Conservation (phyloP, 1,284 basidiomycete genomes). For the Moniliophthora roreri region DNA sequence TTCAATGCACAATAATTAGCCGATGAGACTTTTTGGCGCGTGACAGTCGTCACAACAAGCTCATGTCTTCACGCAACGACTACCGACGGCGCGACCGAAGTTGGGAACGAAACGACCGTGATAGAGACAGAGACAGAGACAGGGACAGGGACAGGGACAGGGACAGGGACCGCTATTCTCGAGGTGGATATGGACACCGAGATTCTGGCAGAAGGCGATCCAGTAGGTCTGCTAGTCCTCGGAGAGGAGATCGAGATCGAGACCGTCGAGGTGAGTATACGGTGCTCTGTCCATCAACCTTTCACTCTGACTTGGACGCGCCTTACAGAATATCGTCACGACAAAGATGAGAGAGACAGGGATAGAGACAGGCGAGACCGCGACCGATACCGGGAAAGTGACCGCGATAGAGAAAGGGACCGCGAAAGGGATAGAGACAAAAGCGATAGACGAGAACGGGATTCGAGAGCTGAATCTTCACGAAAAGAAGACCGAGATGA, state of each 20-base stretch:
- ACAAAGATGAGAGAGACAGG: slow-evolving; percentile 27
- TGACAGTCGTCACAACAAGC: not conserved
- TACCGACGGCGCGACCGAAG: slow-evolving; percentile 64
- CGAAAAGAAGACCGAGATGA: slow-evolving; percentile 37
- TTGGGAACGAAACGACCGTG: slow-evolving; percentile 60
- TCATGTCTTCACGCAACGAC: slow-evolving; percentile 49
- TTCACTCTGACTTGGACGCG: not conserved
- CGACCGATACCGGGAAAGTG: slow-evolving; percentile 26
- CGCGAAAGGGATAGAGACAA: slow-evolving; percentile 27
- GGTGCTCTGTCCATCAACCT: not conserved
- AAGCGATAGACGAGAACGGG: slow-evolving; percentile 34
- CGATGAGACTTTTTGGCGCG: not conserved
- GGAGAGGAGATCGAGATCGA: slow-evolving; percentile 44
- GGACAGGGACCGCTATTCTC: too few species aligned
- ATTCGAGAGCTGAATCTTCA: slow-evolving; percentile 36
- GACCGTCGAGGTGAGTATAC: slow-evolving; percentile 38
- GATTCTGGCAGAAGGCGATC: too few species aligned
- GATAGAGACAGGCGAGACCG: slow-evolving; percentile 31
- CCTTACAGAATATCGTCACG: slow-evolving; percentile 23
- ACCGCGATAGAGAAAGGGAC: slow-evolving; percentile 29
- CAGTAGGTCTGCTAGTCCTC: too few species aligned
- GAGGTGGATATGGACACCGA: too few species aligned
- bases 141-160: slow-evolving; percentile 34
- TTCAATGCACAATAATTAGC: not conserved
- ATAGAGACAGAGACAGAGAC: slow-evolving; percentile 45